Conservation (phyloP, 371 early-diverging fungal species). For the Syncephalastrum racemosum region DNA sequence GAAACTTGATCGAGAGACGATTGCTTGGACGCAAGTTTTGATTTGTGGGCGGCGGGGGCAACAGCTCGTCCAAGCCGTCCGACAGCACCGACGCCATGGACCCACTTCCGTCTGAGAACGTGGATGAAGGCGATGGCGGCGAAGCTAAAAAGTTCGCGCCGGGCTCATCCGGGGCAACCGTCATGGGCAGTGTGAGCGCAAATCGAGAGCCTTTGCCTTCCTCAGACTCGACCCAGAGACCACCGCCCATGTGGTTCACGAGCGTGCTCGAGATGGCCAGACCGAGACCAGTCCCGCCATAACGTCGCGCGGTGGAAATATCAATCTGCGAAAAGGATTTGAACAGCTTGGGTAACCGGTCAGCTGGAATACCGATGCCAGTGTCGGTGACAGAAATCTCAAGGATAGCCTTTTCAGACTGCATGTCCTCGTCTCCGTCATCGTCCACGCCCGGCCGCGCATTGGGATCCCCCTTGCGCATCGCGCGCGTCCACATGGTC, state of each 20-base stretch:
- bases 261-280: conserved; percentile 58
- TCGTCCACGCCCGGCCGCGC: conserved; percentile 16
- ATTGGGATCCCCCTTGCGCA: conserved; percentile 13
- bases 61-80: conserved; percentile 7
- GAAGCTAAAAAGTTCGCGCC: conserved; percentile 27
- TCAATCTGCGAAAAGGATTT: conserved; percentile 63
- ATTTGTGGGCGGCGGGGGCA: background rate
- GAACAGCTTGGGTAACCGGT: conserved; percentile 55
- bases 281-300: conserved; percentile 61
- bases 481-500: conserved; percentile 26
- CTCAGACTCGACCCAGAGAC: conserved; percentile 63
- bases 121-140: conserved; percentile 39
- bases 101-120: conserved; percentile 36
- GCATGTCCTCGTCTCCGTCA: conserved; percentile 21
- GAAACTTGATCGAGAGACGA: conserved; percentile 1
- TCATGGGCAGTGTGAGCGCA: conserved; percentile 56
- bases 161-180: conserved; percentile 28
- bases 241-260: conserved; percentile 62
- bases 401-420: conserved; percentile 45
- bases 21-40: conserved; percentile 1
- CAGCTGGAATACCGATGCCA: conserved; percentile 61
- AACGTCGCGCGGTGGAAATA: conserved; percentile 56
- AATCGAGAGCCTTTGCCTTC: conserved; percentile 54
- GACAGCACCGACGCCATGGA: conserved; percentile 24
- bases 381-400: conserved; percentile 62